These are phyloP conservation scores for Ilex paraguariensis DNA, from an alignment of 305 asterid genomes.

Conservation along the genomic window DNA sequence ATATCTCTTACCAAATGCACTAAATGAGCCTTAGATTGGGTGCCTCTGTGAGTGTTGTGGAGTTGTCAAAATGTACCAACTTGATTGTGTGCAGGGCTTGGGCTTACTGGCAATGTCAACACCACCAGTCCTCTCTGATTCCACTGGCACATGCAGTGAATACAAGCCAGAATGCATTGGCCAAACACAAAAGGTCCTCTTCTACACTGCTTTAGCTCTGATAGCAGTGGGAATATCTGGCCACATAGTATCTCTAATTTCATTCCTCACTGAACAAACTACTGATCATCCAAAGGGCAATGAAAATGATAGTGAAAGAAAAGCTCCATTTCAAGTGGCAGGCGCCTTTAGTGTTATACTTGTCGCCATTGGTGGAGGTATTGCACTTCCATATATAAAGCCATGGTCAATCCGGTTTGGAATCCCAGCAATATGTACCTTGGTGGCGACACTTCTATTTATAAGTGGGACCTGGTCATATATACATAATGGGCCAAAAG, in stretches of 20 bases:
- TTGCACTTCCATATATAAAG: slow-evolving; percentile 42
- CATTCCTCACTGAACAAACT: slow-evolving; percentile 31
- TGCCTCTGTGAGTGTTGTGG: too few relatives aligned
- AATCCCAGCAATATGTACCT: slow-evolving; percentile 49
- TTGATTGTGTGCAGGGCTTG: slow-evolving; percentile 42
- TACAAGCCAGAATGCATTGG: slow-evolving; percentile 47
- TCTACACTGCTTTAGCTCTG: slow-evolving; percentile 53
- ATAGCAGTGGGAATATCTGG: slow-evolving; percentile 53
- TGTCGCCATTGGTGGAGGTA: slow-evolving; percentile 33
- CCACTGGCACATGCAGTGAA: slow-evolving; percentile 36
- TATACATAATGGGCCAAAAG: slow-evolving; percentile 1
- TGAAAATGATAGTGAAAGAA: neutral
- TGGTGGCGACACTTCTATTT: slow-evolving; percentile 33
- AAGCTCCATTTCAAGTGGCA: neutral
- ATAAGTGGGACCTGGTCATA: slow-evolving; percentile 22
- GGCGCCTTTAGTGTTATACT: slow-evolving; percentile 12
- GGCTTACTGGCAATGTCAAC: slow-evolving; percentile 51
- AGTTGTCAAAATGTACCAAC: too few relatives aligned
- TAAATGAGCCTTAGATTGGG: too few relatives aligned
- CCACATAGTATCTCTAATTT: slow-evolving; percentile 32
- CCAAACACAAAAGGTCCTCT: slow-evolving; percentile 37
- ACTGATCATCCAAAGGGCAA: neutral
- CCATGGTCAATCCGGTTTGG: slow-evolving; percentile 48
- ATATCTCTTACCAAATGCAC: too few relatives aligned
- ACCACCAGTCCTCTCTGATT: slow-evolving; percentile 46